Evolutionary conservation across 495 filamentous ascomycete genomes (phyloP), one percentile per base, ranked within the genome.

Genomic region (Aspergillus cavernicola): DNA sequence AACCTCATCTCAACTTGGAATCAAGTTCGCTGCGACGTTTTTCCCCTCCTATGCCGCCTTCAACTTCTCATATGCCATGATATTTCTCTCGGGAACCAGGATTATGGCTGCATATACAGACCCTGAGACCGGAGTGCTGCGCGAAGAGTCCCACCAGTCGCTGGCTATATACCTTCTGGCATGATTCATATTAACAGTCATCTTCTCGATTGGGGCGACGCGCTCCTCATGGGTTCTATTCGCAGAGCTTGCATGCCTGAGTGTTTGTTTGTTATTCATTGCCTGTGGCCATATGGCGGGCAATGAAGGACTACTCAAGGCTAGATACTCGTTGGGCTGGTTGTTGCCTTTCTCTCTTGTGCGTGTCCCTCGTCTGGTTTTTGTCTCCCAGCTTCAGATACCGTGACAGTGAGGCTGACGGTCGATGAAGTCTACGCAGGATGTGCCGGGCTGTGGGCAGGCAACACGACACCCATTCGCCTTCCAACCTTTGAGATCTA

Each of bases 1-100:
- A 9, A 28, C 24, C 9, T 4, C 9, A 28, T 28, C 24, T 28
- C 4, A 28, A 28, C 24, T n/a, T n/a, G n/a, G 32, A 12, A 31
- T 35, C 32, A 3, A 44, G 41, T 44, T 44, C n/a, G 24, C 20
- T 16, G 41, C 41, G 18, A 44, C 41, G 1, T 24, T 44, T 2
- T 44, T 20, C 20, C 20, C 41, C 24, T 31, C 41, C 13, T 44
- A 44, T 13, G 24, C 41, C n/a, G 41, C 41, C 0, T 44, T 44
- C 26, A 44, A 44, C 41, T 44, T 44, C 41, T 44, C 41, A 23
- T 44, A 44, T 24, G 41, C 41, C 12, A 44, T 44, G 41, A 44
- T 44, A 23, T 44, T 31, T 22, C 24, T 44, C 26, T 24, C 41
- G 5, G 41, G 41, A 13, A 44, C 41, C 6, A 24, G 41, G 1